phyloP scores from a whole-genome alignment of 495 filamentous ascomycete species.

The Xylaria cubensis region DNA sequence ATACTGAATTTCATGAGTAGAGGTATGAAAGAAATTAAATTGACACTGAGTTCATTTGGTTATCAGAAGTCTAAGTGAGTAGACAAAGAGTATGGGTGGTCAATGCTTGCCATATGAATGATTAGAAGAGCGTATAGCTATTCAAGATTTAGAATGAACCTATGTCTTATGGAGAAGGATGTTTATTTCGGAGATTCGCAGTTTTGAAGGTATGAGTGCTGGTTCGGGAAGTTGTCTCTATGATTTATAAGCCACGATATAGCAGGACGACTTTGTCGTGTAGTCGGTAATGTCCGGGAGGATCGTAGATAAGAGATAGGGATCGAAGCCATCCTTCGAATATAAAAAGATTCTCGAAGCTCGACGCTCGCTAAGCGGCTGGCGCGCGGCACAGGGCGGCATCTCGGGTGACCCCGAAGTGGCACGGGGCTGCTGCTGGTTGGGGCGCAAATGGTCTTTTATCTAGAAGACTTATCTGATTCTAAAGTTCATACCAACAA shows the following conservation, averaged over 20 bases:
- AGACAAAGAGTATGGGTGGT: not conserved
- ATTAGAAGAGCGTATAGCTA: not conserved
- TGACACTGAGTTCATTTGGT: not conserved
- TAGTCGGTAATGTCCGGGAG: constrained; percentile 13
- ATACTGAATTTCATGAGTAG: not conserved
- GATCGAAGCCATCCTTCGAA: constrained; percentile 8
- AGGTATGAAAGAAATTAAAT: not conserved
- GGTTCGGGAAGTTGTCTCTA: not conserved
- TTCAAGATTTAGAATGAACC: not conserved
- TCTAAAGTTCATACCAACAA: not conserved
- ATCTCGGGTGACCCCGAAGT: constrained; percentile 2
- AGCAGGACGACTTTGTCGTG: not conserved
- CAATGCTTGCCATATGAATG: not conserved
- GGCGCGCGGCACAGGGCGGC: not conserved
- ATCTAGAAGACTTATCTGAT: not conserved
- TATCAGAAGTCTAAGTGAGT: not conserved
- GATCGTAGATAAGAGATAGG: constrained; percentile 11
- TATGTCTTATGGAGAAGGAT: not conserved
- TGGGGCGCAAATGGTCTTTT: not conserved
- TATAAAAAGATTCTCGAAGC: not conserved
- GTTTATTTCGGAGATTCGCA: not conserved
- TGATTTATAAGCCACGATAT: not conserved
- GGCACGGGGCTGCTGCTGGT: not conserved
- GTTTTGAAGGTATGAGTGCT: not conserved
- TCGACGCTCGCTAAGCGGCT: not conserved